Conservation (phyloP, 352 stramenopile genomes). For the Globisporangium canariense region DNA sequence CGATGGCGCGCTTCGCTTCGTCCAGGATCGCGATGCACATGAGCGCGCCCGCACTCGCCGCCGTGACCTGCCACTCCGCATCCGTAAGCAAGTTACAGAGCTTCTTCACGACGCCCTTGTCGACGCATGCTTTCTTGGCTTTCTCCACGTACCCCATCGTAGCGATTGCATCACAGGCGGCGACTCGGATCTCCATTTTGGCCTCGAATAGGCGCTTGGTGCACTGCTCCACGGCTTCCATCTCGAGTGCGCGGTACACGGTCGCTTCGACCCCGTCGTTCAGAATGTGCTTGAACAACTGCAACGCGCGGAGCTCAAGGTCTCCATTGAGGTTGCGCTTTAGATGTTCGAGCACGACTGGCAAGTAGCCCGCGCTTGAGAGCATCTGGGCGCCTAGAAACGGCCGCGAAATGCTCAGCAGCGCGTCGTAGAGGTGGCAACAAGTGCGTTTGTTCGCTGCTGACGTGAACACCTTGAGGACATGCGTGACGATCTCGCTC, state of each 20-base stretch:
- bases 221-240: slow-evolving; percentile 41
- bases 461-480: slow-evolving; percentile 44
- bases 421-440: slow-evolving; percentile 47
- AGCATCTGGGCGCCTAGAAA: slow-evolving; percentile 53
- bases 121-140: slow-evolving; percentile 49
- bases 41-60: slow-evolving; percentile 51
- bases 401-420: slow-evolving; percentile 35
- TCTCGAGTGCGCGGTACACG: slow-evolving; percentile 47
- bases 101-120: slow-evolving; percentile 47
- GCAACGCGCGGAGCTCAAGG: slow-evolving; percentile 45
- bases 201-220: slow-evolving; percentile 41
- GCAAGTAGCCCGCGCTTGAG: slow-evolving; percentile 43
- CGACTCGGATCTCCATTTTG: slow-evolving; percentile 36
- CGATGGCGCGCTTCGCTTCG: slow-evolving; percentile 64
- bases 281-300: slow-evolving; percentile 58
- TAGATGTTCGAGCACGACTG: slow-evolving; percentile 50
- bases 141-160: slow-evolving; percentile 60
- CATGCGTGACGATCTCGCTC: slow-evolving; percentile 30
- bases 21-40: slow-evolving; percentile 66
- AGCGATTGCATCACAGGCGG: slow-evolving; percentile 49
- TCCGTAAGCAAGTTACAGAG: slow-evolving; percentile 60
- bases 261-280: slow-evolving; percentile 63
- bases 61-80: slow-evolving; percentile 46
- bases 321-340: slow-evolving; percentile 24
- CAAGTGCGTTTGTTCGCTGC: slow-evolving; percentile 27